Evolutionary conservation across 2,329 filamentous ascomycete genomes (phyloP).

Genomic region (Arachnomyces sp.): DNA sequence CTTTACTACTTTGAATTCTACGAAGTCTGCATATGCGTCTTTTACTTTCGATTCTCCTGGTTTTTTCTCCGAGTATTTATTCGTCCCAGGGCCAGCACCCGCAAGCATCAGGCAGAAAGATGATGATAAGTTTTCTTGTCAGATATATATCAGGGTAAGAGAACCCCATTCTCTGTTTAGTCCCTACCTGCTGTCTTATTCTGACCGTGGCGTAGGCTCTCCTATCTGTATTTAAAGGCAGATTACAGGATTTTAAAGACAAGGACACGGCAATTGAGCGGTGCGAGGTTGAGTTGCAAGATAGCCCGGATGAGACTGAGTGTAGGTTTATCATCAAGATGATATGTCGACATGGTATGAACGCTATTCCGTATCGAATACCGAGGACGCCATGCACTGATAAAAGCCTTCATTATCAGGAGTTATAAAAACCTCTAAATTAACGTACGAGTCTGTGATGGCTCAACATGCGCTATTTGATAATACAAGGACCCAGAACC

Average conservation of each 20-base stretch:
- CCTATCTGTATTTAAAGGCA: slow-evolving; percentile 55
- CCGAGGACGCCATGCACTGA: neutral
- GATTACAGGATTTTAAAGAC: slow-evolving; percentile 45
- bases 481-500: slow-evolving; percentile 45
- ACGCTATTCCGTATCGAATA: neutral
- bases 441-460: slow-evolving; percentile 55
- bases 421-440: slow-evolving; percentile 56
- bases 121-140: slow-evolving; percentile 49
- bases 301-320: slow-evolving; percentile 47
- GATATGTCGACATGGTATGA: slow-evolving; percentile 50
- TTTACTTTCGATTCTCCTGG: slow-evolving; percentile 45
- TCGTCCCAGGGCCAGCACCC: slow-evolving; percentile 25
- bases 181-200: neutral
- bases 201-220: slow-evolving; percentile 33
- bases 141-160: slow-evolving; percentile 50
- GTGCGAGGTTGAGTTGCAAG: slow-evolving; percentile 54
- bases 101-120: slow-evolving; percentile 9
- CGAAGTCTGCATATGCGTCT: slow-evolving; percentile 56
- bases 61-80: slow-evolving; percentile 55
- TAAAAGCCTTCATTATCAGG: slow-evolving; percentile 28
- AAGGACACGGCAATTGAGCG: slow-evolving; percentile 53
- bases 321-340: slow-evolving; percentile 55
- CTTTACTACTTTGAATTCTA: slow-evolving; percentile 53
- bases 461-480: slow-evolving; percentile 59
- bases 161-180: slow-evolving; percentile 2